Conservation (phyloP, 2,329 filamentous ascomycete species). For the Fusarium sp. region DNA sequence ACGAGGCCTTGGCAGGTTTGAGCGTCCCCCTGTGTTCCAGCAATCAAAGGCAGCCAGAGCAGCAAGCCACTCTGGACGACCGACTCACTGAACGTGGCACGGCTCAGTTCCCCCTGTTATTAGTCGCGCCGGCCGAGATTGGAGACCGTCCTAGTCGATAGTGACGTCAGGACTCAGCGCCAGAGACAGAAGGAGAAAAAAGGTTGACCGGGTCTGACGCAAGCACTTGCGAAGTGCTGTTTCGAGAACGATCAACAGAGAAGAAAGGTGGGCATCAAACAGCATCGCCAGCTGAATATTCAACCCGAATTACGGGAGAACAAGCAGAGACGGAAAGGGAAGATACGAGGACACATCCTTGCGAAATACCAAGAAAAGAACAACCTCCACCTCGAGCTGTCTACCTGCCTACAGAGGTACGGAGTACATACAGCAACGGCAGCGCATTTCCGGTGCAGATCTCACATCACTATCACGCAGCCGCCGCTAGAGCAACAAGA, state of each 20-base stretch:
- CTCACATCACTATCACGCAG: conserved; percentile 34
- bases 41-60: conserved; percentile 13
- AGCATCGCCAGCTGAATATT: not conserved
- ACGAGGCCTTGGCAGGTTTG: conserved; percentile 8
- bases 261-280: conserved; percentile 9
- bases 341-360: conserved; percentile 32
- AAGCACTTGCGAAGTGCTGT: conserved; percentile 31
- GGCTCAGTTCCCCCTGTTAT: conserved; percentile 32
- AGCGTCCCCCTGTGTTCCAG: conserved; percentile 21
- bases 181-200: conserved; percentile 2
- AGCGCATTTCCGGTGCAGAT: conserved; percentile 24
- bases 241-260: conserved; percentile 3
- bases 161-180: conserved; percentile 32
- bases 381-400: not conserved
- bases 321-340: conserved; percentile 39
- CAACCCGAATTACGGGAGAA: conserved; percentile 21
- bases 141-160: conserved; percentile 19
- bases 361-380: conserved; percentile 5
- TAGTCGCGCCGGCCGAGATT: conserved; percentile 25
- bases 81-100: conserved; percentile 34
- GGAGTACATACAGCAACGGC: not conserved
- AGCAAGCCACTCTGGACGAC: conserved; percentile 36
- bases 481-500: conserved; percentile 1
- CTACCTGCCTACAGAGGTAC: not conserved
- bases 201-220: conserved; percentile 10